Evolutionary conservation across 371 early-diverging fungal genomes (phyloP).

Genomic region (Pancytospora epiphaga): DNA sequence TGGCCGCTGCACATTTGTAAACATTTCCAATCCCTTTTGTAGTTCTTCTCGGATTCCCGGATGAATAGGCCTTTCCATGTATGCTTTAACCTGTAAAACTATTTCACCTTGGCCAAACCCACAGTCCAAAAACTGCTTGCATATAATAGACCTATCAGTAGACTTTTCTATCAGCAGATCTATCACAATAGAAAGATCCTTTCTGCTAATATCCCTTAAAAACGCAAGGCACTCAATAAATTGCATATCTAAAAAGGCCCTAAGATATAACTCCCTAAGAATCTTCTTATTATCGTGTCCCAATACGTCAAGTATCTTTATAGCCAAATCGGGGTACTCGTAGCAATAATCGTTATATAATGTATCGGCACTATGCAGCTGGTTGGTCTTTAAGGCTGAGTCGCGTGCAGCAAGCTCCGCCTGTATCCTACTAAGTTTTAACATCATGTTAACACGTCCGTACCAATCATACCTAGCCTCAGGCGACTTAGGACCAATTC

Average conservation of each 20-base stretch:
- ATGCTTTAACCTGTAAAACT: neutral
- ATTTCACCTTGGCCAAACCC: slow-evolving; percentile 18
- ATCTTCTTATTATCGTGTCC: slow-evolving; percentile 27
- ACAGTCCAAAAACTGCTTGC: neutral
- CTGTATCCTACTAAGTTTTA: slow-evolving; percentile 41
- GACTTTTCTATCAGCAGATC: neutral
- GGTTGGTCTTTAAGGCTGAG: slow-evolving; percentile 10
- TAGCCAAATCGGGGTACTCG: slow-evolving; percentile 39
- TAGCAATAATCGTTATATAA: slow-evolving; percentile 53
- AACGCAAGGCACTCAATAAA: slow-evolving; percentile 8
- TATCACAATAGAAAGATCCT: slow-evolving; percentile 4
- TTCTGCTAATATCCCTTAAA: neutral
- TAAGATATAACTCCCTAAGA: slow-evolving; percentile 24
- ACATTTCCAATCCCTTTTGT: neutral
- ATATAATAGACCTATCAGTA: neutral
- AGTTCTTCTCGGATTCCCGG: slow-evolving; percentile 3
- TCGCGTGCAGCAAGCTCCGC: slow-evolving; percentile 30
- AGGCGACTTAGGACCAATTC: neutral
- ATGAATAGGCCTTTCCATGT: neutral
- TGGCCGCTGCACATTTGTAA: no score
- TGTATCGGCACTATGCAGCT: slow-evolving; percentile 36
- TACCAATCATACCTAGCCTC: neutral
- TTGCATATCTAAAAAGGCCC: neutral
- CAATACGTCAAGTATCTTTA: slow-evolving; percentile 38
- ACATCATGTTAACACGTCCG: slow-evolving; percentile 12